Evolutionary conservation across 2,329 filamentous ascomycete genomes (phyloP), one percentile per base, ranked within the genome.

Genomic region (Dothiorella sarmentorum): DNA sequence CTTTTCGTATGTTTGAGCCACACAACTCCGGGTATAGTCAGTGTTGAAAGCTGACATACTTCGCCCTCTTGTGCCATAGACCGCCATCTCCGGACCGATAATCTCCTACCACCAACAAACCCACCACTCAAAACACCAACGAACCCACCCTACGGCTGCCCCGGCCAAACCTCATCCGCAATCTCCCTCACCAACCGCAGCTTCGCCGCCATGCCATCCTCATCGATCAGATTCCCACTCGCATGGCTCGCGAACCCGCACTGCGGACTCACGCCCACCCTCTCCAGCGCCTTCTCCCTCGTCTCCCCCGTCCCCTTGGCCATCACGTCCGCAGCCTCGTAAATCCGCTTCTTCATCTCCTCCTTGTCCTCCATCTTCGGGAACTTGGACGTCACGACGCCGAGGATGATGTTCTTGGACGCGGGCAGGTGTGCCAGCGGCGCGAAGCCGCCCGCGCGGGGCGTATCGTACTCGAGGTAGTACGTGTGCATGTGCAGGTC

Each of bases 141-240:
- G n/a, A n/a, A n/a, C n/a, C n/a, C n/a, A 7, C 26, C 24, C 33
- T 24, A 82, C 63, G 74, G 69, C 75, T 82, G 73, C 31, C 77
- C 76, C 4, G 78, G 77, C 88, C 87, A 91, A 61, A 91, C 81
- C 69, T 87, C 85, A 66, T 90, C 82, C 1, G 88, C 87, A 66
- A 91, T 83, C 65, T 84, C 76, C 60, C 87, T 80, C n/a, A 90
- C 86, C 58, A 91, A 72, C 64, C 79, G 75, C 66, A 91, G 73
- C 76, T 91, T 91, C 70, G 79, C 82, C 74, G 82, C 83, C 84
- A 90, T 86, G 57, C 87, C 86, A 35, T 87, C 81, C 60, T 82
- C 75, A 44, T 79, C 81, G 59, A 91, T 78, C 15, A 84, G 80
- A 67, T 91, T 90, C 0, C 87, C 88, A 64, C 80, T 83, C 64